Percentiles rank a stretch among this genome's conserved stretches.
Conservation (phyloP, 306 rosid species). For the Cucumis hystrix region DNA sequence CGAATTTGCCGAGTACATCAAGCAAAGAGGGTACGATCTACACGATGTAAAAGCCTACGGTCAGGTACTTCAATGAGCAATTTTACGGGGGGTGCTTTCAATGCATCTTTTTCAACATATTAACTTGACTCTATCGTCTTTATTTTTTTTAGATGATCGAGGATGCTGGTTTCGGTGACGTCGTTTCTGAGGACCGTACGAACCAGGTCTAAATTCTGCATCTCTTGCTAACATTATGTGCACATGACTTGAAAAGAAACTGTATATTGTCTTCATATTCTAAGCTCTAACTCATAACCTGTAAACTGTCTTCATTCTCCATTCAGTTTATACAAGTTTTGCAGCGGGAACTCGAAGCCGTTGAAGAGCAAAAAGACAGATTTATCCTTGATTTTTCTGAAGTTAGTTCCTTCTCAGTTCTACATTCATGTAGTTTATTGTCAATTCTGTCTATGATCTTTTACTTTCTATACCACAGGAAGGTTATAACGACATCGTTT, state of each 20-base stretch:
- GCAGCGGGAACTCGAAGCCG: conserved; percentile 40
- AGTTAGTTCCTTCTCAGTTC: conserved; percentile 20
- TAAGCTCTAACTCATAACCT: not conserved
- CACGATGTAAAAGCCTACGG: conserved; percentile 45
- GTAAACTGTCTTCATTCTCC: not conserved
- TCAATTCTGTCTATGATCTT: not conserved
- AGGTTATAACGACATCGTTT: conserved; percentile 29
- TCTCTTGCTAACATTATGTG: not conserved
- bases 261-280: not conserved
- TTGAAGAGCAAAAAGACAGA: conserved; percentile 49
- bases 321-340: conserved; percentile 51
- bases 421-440: not conserved
- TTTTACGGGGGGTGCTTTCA: not conserved
- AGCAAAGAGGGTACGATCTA: conserved; percentile 72
- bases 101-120: not conserved
- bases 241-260: not conserved
- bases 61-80: conserved; percentile 31
- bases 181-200: conserved; percentile 58
- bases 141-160: conserved; percentile 38
- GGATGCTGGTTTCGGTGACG: conserved; percentile 62
- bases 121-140: not conserved
- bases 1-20: conserved; percentile 57
- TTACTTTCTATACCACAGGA: conserved; percentile 17
- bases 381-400: conserved; percentile 53
- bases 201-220: conserved; percentile 37